Evolutionary conservation across 441 rosid genomes (phyloP).

Genomic region (Omphalea diandra): DNA sequence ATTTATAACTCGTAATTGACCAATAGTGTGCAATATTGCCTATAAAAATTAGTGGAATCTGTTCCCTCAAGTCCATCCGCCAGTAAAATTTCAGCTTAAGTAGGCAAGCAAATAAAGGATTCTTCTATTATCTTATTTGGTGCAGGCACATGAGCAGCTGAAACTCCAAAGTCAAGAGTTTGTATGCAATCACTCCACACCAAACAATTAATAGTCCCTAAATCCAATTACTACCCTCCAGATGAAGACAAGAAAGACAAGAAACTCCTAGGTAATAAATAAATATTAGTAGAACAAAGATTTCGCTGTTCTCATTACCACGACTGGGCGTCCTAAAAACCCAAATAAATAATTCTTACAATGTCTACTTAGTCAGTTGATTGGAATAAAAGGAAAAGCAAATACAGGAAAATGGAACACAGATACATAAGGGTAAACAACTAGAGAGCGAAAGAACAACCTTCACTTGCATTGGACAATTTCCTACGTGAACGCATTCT

Average conservation of each 20-base stretch:
- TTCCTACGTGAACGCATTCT: constrained; percentile 40
- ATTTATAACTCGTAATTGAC: not conserved
- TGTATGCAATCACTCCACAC: not conserved
- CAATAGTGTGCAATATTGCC: not conserved
- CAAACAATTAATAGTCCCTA: not conserved
- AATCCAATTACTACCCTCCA: not conserved
- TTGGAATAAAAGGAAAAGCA: constrained; percentile 2
- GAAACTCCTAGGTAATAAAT: too few relatives aligned
- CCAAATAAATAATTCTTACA: not conserved
- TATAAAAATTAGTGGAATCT: not conserved
- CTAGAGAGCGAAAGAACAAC: constrained; percentile 29
- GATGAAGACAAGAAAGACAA: not conserved
- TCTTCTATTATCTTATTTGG: not conserved
- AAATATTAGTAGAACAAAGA: too few relatives aligned
- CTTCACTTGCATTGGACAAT: constrained; percentile 37
- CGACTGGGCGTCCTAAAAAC: not conserved
- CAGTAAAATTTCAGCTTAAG: not conserved
- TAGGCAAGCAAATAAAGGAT: not conserved
- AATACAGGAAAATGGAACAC: not conserved
- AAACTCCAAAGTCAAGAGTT: not conserved
- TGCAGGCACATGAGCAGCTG: not conserved
- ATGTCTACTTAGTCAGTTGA: not conserved
- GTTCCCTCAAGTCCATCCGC: not conserved
- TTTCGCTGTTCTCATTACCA: not conserved
- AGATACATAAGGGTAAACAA: not conserved